A percentile compares a stretch with the other conserved stretches of the same genome.
phyloP scores from a whole-genome alignment of 1,139 yeast species.

The Debaryomyces sp. region DNA sequence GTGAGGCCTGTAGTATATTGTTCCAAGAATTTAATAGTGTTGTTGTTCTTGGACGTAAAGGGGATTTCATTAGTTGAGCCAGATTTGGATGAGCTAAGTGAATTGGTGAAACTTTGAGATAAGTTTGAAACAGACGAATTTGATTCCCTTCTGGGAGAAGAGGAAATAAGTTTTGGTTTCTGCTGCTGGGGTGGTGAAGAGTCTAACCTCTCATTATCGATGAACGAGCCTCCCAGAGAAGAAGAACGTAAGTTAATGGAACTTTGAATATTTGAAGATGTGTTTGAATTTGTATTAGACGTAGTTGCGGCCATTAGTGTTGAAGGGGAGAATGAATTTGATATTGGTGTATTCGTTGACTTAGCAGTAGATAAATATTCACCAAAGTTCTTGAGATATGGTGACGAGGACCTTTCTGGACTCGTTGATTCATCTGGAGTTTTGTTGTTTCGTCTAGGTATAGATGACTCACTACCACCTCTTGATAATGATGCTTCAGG shows the following conservation, averaged over 20 bases:
- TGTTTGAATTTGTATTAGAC: not conserved
- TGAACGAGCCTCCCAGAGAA: not conserved
- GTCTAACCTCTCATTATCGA: not conserved
- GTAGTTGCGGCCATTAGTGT: not conserved
- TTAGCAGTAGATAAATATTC: constrained; percentile 43
- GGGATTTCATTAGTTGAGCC: not conserved
- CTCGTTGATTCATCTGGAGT: constrained; percentile 8
- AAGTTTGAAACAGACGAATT: not conserved
- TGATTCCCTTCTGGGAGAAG: constrained; percentile 7
- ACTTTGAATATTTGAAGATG: not conserved
- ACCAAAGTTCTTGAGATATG: constrained; percentile 41
- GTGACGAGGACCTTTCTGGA: constrained; percentile 17
- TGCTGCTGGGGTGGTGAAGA: constrained; percentile 18
- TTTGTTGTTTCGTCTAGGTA: constrained; percentile 15
- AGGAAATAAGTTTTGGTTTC: constrained; percentile 9
- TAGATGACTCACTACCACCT: constrained; percentile 17
- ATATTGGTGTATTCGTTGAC: constrained; percentile 22
- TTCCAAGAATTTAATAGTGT: constrained; percentile 29
- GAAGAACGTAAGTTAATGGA: not conserved
- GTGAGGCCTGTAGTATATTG: constrained; percentile 60
- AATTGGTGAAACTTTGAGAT: not conserved
- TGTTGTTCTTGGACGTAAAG: constrained; percentile 4
- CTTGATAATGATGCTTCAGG: constrained; percentile 29
- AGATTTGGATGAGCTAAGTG: not conserved
- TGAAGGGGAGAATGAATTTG: constrained; percentile 14